phyloP scores from a whole-genome alignment of 495 filamentous ascomycete species.

The Apiosordaria backusii region DNA sequence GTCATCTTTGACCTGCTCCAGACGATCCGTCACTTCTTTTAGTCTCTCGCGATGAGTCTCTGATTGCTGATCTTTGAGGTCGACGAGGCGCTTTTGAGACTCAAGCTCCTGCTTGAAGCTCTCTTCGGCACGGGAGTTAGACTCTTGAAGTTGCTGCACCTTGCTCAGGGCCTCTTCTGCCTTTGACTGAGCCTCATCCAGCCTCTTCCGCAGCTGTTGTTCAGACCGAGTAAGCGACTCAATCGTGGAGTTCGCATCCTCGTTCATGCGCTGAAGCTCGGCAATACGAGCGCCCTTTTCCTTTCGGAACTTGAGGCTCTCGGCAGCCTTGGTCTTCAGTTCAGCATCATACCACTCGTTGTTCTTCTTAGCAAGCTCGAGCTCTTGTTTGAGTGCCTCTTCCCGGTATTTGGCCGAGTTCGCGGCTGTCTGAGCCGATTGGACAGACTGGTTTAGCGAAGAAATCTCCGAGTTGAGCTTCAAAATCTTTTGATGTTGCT shows the following conservation, averaged over 20 bases:
- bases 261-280: constrained; percentile 81
- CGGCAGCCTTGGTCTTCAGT: constrained; percentile 79
- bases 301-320: constrained; percentile 86
- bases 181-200: constrained; percentile 82
- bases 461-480: constrained; percentile 77
- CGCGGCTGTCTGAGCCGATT: constrained; percentile 71
- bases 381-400: constrained; percentile 80
- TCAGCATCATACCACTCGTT: constrained; percentile 91
- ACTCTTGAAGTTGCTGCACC: constrained; percentile 82
- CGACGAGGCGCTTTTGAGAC: constrained; percentile 70
- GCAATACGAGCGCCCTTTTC: constrained; percentile 85
- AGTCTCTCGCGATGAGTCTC: constrained; percentile 74
- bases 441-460: constrained; percentile 72
- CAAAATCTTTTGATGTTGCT: constrained; percentile 82
- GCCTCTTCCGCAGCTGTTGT: constrained; percentile 68
- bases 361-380: constrained; percentile 78
- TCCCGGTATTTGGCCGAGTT: constrained; percentile 81
- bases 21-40: constrained; percentile 70
- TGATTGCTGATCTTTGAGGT: constrained; percentile 79
- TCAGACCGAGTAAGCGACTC: constrained; percentile 76
- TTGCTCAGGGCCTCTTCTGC: constrained; percentile 75
- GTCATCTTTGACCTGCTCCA: constrained; percentile 78
- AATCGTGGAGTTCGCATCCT: constrained; percentile 71
- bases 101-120: constrained; percentile 80
- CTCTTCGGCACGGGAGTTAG: constrained; percentile 71